Evolutionary conservation across 129 eudicot genomes (phyloP), one percentile per base, ranked within the genome.

Genomic region (Tagetes erecta): DNA sequence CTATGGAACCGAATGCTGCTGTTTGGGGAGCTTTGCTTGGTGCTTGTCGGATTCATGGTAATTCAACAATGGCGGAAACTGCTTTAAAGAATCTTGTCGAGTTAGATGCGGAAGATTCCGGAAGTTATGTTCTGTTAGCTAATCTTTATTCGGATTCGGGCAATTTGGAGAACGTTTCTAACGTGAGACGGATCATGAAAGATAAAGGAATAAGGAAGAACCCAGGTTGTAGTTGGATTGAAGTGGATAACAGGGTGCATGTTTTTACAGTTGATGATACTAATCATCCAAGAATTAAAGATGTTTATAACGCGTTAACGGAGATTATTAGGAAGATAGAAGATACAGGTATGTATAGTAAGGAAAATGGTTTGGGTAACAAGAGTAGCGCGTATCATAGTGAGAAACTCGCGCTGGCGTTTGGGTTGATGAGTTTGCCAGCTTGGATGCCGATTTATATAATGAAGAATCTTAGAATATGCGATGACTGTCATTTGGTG

Each of bases 151-250:
- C 82, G 2, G 87, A 80, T 71, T 81, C 76, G 8, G 91, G 91
- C 5, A 71, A 80, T 51, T 55, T 70, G 67, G 85, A 86, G 36
- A 71, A 75, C 68, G 84, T 74, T 42, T 70, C 79, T 13, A 67
- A 83, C 46, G 80, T 83, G 40, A 78, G 91, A 62, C 75, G 65
- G 27, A 14, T 77, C 11, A 86, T 86, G 87, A 86, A 79, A 67
- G 91, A 83, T 1, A 83, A 78, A 59, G 86, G 86, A 62, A 76
- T 86, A 62, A 42, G 74, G 56, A 86, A 86, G 68, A 74, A 77
- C 75, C 85, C 87, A 0, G 87, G 90, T 42, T 85, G 89, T 68
- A 86, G 90, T 73, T 86, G 90, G 90, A 83, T 83, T 44, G 90
- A 83, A 52, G 85, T 73, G 46, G 83, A 85, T 77, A 83, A 86